Conservation (phyloP, 257 asterid genomes). For the Nicotiana otophora region DNA sequence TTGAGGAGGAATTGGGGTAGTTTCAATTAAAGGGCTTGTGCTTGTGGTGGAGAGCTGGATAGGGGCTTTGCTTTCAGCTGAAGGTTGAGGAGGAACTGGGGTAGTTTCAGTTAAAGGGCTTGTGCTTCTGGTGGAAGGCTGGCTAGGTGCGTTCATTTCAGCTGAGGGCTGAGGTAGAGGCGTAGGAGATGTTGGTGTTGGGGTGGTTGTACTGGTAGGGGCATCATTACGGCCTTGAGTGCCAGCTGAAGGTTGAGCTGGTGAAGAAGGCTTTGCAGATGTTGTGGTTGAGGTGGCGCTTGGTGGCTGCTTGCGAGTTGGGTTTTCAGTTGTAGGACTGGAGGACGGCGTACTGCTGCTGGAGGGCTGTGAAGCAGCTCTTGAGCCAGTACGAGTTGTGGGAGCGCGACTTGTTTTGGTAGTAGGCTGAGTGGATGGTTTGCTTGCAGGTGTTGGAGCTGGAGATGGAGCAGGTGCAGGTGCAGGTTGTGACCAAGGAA, state of each 20-base stretch:
- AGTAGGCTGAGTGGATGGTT: slow-evolving; percentile 17
- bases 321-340: not conserved
- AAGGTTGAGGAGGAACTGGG: slow-evolving; percentile 4
- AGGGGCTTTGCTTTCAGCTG: not conserved
- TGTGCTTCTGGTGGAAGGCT: not conserved
- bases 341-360: not conserved
- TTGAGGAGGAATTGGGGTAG: not conserved
- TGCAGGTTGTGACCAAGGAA: slow-evolving; percentile 31
- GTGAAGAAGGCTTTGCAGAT: slow-evolving; percentile 4
- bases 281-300: not conserved
- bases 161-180: slow-evolving; percentile 2
- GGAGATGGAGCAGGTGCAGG: slow-evolving; percentile 15
- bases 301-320: not conserved
- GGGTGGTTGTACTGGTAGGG: not conserved
- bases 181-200: slow-evolving; percentile 11
- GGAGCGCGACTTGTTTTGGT: slow-evolving; percentile 8
- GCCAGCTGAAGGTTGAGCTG: not conserved
- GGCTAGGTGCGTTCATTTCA: not conserved
- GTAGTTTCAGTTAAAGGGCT: not conserved
- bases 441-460: slow-evolving; percentile 17
- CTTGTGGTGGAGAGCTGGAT: not conserved
- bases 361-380: slow-evolving; percentile 2
- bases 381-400: slow-evolving; percentile 5
- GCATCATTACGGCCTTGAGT: slow-evolving; percentile 4
- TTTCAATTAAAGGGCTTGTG: not conserved